Conservation (phyloP, 139 green algal genomes). For the Chlorella sp. region DNA sequence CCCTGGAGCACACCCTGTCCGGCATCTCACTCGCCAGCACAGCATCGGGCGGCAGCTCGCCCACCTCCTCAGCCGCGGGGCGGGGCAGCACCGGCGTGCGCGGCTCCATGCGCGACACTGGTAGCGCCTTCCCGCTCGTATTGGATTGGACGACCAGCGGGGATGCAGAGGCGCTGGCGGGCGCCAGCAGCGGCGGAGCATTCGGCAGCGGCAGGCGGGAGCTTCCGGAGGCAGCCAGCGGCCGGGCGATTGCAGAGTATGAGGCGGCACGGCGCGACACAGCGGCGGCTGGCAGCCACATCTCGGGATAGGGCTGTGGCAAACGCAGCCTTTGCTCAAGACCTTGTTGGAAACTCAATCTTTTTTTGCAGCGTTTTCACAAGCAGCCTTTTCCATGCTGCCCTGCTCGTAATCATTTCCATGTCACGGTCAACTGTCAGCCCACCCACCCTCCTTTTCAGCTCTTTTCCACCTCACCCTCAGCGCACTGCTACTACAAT, state of each 20-base stretch:
- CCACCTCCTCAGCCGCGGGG: not conserved
- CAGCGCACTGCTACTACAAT: too few relatives aligned
- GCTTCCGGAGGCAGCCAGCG: not conserved
- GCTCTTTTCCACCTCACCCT: too few relatives aligned
- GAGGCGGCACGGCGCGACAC: not conserved
- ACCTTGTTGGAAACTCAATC: too few relatives aligned
- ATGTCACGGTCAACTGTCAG: too few relatives aligned
- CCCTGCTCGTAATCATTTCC: too few relatives aligned
- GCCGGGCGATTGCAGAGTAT: not conserved
- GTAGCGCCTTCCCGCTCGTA: conserved; percentile 3
- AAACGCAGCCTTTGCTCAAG: too few relatives aligned
- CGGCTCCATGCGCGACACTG: not conserved
- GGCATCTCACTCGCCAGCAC: not conserved
- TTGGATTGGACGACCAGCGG: not conserved
- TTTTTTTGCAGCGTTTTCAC: too few relatives aligned
- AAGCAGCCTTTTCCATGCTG: too few relatives aligned
- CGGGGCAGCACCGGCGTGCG: not conserved
- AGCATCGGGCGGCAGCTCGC: not conserved
- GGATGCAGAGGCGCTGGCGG: not conserved
- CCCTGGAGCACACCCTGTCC: not conserved
- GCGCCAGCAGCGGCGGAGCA: not conserved
- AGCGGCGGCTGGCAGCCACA: not conserved
- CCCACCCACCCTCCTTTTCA: too few relatives aligned
- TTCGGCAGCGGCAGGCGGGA: not conserved
- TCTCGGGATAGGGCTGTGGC: too few relatives aligned